Evolutionary conservation across 2,329 filamentous ascomycete genomes (phyloP).

Genomic region (Curvularia sp.): DNA sequence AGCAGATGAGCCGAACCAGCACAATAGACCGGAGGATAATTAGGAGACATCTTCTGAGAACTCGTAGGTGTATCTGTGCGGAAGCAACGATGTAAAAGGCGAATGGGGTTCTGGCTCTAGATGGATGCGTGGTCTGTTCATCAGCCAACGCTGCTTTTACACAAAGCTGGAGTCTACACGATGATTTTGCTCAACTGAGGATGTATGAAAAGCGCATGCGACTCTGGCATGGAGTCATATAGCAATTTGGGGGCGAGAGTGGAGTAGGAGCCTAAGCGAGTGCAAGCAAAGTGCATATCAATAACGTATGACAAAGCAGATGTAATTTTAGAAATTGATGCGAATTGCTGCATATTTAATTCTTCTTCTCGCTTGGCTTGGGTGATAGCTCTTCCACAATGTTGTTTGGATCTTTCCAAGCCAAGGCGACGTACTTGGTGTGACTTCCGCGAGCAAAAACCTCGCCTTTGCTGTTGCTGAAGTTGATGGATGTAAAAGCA

Average conservation of each 20-base stretch:
- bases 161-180: background rate
- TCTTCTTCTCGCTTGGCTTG: constrained; percentile 33
- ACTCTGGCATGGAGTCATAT: background rate
- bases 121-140: constrained; percentile 1
- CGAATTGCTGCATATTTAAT: constrained; percentile 9
- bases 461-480: constrained; percentile 65
- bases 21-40: constrained; percentile 1
- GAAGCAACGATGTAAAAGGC: background rate
- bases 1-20: constrained; percentile 23
- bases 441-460: constrained; percentile 70
- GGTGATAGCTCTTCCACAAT: constrained; percentile 64
- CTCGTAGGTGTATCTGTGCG: background rate
- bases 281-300: background rate
- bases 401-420: constrained; percentile 69
- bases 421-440: constrained; percentile 68
- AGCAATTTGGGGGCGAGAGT: background rate
- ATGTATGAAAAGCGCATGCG: background rate
- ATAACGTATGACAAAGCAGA: background rate
- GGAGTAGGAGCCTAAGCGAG: background rate
- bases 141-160: background rate
- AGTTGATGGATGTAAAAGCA: constrained; percentile 68
- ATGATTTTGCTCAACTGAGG: background rate
- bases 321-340: constrained; percentile 1
- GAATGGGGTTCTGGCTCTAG: background rate
- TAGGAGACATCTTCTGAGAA: constrained; percentile 17